Base-by-base conservation (phyloP, 2,329 filamentous ascomycete genomes). In the Cytospora chrysosperma region DNA sequence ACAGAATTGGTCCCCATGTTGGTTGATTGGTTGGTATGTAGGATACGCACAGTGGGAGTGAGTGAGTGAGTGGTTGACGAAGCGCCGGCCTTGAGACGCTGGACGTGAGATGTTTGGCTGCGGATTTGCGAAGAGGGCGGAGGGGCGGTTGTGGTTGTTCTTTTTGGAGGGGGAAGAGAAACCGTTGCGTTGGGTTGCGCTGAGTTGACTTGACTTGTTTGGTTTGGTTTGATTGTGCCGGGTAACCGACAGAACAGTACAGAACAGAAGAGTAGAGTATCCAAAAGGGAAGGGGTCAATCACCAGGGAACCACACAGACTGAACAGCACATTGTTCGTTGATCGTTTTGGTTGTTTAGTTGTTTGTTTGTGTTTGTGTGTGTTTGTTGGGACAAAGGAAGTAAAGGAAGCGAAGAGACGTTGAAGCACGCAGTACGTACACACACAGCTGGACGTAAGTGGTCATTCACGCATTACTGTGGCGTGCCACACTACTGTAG, bases 31-130 rank as follows among this genome's bases (percentile, higher is more conserved):
- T 47, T 24, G 37, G n/a, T 12, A 15, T 43, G 7, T 17, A 4
- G 37, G 7, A 13, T 24, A 47, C n/a, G 43, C 43, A 49, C 56
- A 51, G 56, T 30, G 49, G 32, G 47, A 24, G 26, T 15, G 26
- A 34, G 24, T 15, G 37, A 28, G 7, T n/a, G 27, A 53, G 57
- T 60, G 58, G 58, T 60, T 26, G n/a, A 24, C 34, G 58, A 60
- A 60, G 50, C 58, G 58, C 58, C 50, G 17, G 57, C 53, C 58
- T 60, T 47, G 50, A 60, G 34, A 60, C 58, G 34, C 50, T 47
- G 58, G 50, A 32, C 26, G 58, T 60, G 50, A 50, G 50, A 60
- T 40, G 58, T 54, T 21, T 54, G 40, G 58, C 50, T 19, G 34
- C n/a, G n/a, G n/a, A n/a, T n/a, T n/a, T n/a, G n/a, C n/a, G n/a